Evolutionary conservation across 1,139 yeast genomes (phyloP), one percentile per base, ranked within the genome.

Genomic region (Yamadazyma triangularis): DNA sequence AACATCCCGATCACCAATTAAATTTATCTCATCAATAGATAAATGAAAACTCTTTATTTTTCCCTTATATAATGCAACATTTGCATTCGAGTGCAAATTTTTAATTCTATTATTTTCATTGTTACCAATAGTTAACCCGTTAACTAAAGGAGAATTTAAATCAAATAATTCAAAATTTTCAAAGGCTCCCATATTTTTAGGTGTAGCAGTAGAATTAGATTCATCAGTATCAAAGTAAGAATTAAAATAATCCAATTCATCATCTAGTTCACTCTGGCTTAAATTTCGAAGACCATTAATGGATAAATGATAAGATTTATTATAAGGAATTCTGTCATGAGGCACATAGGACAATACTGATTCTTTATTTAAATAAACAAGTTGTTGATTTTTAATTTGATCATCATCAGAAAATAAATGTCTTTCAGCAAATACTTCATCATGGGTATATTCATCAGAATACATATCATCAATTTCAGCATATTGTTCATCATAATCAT

Each of bases 401-500:
- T 18, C 9, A 18, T 18, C 20, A 18, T 18, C 20, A 18, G 6
- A 6, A 18, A 7, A 18, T 9, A 18, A 18, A 7, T 18, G 20
- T 18, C 20, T 18, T 9, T 18, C 20, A 18, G 20, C 20, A 9
- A 18, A 18, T 18, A 18, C 9, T 18, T 18, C 20, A 18, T 18
- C 20, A 18, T 18, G 20, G 9, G 8, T 18, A 18, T 7, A 18
- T 6, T 18, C 20, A 7, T 9, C 20, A 7, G 20, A 18, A 9
- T 16, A 34, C 34, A 20, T 30, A 31, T 10, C 47, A 27, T 8
- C 41, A 24, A 24, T 24, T 9, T 24, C 39, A 29, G 48, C 50
- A 30, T 49, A 53, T 21, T 49, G 53, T 5, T 46, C 75, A 14
- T 51, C 56, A 3, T 68, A 79, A 4, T 64, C 76, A 14, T 71